Evolutionary conservation across 192 early-diverging fungal species (phyloP).

Genomic region (Coemansia sp.): DNA sequence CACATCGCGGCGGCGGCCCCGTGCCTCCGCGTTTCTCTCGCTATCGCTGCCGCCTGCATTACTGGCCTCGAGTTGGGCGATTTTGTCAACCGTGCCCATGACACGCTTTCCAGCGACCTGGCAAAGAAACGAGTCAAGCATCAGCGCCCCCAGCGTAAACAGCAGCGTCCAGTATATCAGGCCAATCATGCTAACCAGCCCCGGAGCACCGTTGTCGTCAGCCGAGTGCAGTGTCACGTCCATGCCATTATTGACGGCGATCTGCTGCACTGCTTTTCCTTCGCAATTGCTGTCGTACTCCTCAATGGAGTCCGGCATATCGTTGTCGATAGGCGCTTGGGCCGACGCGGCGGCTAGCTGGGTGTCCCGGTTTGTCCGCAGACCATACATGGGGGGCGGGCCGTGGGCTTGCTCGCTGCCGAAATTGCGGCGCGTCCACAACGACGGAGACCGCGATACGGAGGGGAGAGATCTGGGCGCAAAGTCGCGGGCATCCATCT

Average conservation of each 20-base stretch:
- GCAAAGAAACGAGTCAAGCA: conserved; percentile 56
- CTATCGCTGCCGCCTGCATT: not conserved
- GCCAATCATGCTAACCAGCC: conserved; percentile 35
- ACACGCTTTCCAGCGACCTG: conserved; percentile 53
- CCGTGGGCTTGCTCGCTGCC: not conserved
- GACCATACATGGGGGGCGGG: not conserved
- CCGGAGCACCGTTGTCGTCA: conserved; percentile 1
- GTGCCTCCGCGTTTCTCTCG: not conserved
- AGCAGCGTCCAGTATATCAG: conserved; percentile 54
- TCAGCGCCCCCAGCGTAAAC: conserved; percentile 50
- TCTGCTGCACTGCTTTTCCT: not conserved
- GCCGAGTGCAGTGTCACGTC: not conserved
- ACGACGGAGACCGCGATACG: not conserved
- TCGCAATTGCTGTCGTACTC: conserved; percentile 17
- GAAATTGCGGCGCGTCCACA: not conserved
- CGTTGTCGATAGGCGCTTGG: not conserved
- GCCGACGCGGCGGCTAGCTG: not conserved
- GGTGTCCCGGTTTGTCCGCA: not conserved
- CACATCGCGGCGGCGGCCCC: not conserved
- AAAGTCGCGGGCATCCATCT: not conserved
- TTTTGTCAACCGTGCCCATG: conserved; percentile 50
- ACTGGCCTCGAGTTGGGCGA: conserved; percentile 20
- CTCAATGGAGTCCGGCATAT: conserved; percentile 17
- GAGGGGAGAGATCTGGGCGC: not conserved
- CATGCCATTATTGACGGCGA: not conserved